Evolutionary conservation across 805 yeast genomes (phyloP).

Genomic region (Candida quercuum): DNA sequence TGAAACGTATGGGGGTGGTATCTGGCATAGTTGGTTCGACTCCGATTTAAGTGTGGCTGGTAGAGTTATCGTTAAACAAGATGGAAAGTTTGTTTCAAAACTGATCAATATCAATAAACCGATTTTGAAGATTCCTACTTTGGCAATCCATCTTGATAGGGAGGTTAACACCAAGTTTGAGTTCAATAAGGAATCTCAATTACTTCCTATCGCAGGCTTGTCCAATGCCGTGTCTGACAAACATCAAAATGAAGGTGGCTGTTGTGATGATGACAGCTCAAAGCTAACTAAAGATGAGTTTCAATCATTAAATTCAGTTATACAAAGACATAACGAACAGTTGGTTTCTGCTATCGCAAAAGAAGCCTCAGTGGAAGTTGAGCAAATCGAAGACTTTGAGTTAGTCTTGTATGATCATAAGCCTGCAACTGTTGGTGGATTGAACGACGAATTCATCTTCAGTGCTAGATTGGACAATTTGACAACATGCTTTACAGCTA

Average conservation of each 20-base stretch:
- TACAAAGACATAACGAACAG: conserved; percentile 72
- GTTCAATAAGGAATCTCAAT: conserved; percentile 82
- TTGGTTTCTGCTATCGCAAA: conserved; percentile 64
- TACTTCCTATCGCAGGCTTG: conserved; percentile 81
- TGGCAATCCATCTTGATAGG: conserved; percentile 88
- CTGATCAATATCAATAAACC: conserved; percentile 81
- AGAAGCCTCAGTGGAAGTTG: conserved; percentile 47
- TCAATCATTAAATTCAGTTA: conserved; percentile 56
- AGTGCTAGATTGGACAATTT: conserved; percentile 90
- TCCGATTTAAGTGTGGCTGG: conserved; percentile 91
- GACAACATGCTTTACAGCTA: conserved; percentile 79
- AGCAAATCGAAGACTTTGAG: conserved; percentile 83
- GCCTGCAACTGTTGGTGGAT: conserved; percentile 77
- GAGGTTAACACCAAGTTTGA: conserved; percentile 75
- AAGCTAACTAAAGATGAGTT: conserved; percentile 50
- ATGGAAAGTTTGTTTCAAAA: conserved; percentile 51
- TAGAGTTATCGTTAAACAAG: conserved; percentile 62
- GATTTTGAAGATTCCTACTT: conserved; percentile 82
- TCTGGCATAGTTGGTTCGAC: conserved; percentile 97
- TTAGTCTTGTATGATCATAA: conserved; percentile 82
- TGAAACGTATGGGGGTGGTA: conserved; percentile 92
- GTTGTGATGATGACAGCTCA: conserved; percentile 44
- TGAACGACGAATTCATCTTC: conserved; percentile 85
- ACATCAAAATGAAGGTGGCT: conserved; percentile 25
- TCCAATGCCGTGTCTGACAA: conserved; percentile 27